Evolutionary conservation across 2,329 filamentous ascomycete species (phyloP), one percentile per base, ranked within the genome.

Genomic region (Xylariaceae sp.): DNA sequence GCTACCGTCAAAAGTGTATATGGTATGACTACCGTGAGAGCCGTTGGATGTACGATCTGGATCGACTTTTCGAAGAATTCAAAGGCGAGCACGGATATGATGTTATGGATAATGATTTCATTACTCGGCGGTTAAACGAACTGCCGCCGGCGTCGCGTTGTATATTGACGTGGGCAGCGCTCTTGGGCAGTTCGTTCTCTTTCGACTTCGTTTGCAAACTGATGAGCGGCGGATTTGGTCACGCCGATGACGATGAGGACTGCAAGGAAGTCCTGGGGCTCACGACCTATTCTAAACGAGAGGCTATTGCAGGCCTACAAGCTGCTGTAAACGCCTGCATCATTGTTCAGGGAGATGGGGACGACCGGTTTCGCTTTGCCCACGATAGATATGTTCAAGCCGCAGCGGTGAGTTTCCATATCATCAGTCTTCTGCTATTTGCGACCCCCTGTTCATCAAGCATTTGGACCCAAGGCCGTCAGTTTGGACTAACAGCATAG

Each of bases 21-120:
- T 96, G 87, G 83, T 97, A 96, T 73, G 91, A 92, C 62, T 96
- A 94, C 80, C 86, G 86, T 66, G 84, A 88, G 64, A 89, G 86
- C 51, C 81, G 83, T 51, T 97, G 93, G 93, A 82, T 88, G 50
- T 97, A 88, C 71, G 88, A 95, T 69, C 76, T 97, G 9, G 92
- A 97, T 73, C 85, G 83, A 64, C 84, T 97, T 1, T 96, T 96
- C 69, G 86, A 88, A 51, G 87, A 95, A 64, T 96, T 97, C 68
- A 84, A 88, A 66, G 86, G 87, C 49, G 87, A 91, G 53, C 85
- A 87, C 59, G 88, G 92, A 68, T 89, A 90, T 56, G 86, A 92
- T 61, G 87, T 89, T 8, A 82, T 96, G 10, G 89, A 92, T 63
- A 90, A 86, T 47, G 88, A 88, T 51, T 97, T 96, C 71, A 87